Evolutionary conservation across 768 basidiomycete genomes (phyloP).

Genomic region (Boletus tomentosulus): DNA sequence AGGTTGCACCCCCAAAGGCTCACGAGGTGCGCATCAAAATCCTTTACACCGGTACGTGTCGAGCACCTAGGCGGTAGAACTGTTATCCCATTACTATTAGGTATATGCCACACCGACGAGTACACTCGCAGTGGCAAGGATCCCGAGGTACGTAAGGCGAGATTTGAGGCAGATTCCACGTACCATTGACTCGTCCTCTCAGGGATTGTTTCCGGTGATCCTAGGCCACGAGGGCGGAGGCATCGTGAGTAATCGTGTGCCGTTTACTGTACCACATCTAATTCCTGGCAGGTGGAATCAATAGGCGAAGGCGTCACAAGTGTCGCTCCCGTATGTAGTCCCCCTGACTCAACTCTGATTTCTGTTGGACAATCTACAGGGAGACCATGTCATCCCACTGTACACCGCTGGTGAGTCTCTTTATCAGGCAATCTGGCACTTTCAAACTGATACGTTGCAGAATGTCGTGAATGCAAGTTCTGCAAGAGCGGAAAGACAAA

Average conservation of each 20-base stretch:
- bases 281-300: conserved; percentile 78
- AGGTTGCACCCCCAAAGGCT: conserved; percentile 86
- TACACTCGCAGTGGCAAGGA: conserved; percentile 96
- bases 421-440: background rate
- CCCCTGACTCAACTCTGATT: background rate
- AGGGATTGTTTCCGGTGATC: conserved; percentile 90
- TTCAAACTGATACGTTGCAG: conserved; percentile 34
- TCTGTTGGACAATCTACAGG: conserved; percentile 34
- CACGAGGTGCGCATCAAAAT: conserved; percentile 94
- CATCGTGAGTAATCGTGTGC: conserved; percentile 50
- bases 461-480: conserved; percentile 97
- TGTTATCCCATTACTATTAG: conserved; percentile 38
- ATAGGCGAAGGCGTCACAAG: conserved; percentile 92
- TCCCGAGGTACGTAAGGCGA: conserved; percentile 62
- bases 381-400: conserved; percentile 96
- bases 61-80: conserved; percentile 1
- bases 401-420: conserved; percentile 80
- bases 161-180: background rate
- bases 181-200: conserved; percentile 9
- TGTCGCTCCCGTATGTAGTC: conserved; percentile 48
- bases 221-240: conserved; percentile 95
- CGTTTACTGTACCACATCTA: background rate
- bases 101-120: conserved; percentile 97
- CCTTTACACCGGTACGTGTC: conserved; percentile 72
- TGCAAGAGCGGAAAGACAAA: conserved; percentile 99